These are phyloP conservation scores for Colletotrichum sp. DNA, from an alignment of 2,329 filamentous ascomycete genomes.

Conservation along the genomic window DNA sequence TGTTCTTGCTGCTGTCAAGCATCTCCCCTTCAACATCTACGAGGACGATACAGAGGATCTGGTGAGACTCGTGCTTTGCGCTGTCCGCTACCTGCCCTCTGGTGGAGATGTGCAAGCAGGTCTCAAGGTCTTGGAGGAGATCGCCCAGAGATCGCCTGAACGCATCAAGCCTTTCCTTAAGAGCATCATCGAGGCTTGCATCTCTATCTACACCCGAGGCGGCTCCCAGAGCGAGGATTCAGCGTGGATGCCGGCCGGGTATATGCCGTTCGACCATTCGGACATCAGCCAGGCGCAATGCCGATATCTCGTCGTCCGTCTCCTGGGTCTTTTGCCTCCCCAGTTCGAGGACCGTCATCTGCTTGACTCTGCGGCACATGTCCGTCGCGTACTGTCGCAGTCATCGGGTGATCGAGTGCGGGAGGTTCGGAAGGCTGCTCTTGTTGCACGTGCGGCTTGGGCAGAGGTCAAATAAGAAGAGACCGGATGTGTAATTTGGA, in stretches of 20 bases:
- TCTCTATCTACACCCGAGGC: conserved; percentile 33
- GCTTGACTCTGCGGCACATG: conserved; percentile 45
- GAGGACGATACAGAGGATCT: conserved; percentile 54
- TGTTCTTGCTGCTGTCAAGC: conserved; percentile 52
- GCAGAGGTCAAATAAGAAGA: conserved; percentile 32
- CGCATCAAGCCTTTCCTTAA: conserved; percentile 53
- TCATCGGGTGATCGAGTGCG: conserved; percentile 61
- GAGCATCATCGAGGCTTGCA: conserved; percentile 52
- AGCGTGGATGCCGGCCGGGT: conserved; percentile 34
- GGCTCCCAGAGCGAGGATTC: conserved; percentile 15
- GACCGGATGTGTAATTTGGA: not conserved
- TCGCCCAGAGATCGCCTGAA: conserved; percentile 51
- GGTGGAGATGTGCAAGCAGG: conserved; percentile 52
- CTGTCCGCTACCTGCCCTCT: conserved; percentile 45
- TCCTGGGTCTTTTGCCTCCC: conserved; percentile 52
- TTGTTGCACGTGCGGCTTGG: conserved; percentile 56
- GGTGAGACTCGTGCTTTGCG: conserved; percentile 53
- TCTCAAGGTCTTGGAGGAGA: conserved; percentile 51
- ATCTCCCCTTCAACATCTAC: conserved; percentile 57
- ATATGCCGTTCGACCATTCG: conserved; percentile 20
- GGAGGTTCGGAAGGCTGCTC: conserved; percentile 55
- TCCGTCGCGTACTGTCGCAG: conserved; percentile 51
- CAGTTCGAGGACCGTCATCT: conserved; percentile 54
- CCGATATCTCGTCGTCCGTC: conserved; percentile 51
- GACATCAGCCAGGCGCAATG: conserved; percentile 31